Conservation (phyloP, 345 rosid genomes). For the Syzygium oleosum region DNA sequence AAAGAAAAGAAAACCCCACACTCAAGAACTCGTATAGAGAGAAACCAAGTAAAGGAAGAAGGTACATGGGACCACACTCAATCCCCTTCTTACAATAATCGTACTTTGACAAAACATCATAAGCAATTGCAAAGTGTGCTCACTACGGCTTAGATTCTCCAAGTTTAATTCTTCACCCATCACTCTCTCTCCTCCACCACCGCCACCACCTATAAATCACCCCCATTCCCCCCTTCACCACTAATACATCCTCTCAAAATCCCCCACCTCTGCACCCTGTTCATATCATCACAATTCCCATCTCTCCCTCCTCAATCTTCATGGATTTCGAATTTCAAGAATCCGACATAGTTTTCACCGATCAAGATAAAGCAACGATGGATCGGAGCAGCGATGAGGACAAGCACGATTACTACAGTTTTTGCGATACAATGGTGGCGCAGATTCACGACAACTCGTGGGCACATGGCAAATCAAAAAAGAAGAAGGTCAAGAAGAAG, state of each 20-base stretch:
- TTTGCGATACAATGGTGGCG: rapidly evolving
- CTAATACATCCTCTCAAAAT: background rate
- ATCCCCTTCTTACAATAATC: background rate
- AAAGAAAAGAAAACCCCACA: background rate
- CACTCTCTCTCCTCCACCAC: background rate
- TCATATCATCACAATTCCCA: background rate
- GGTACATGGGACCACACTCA: background rate
- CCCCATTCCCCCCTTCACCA: background rate
- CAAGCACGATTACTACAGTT: background rate
- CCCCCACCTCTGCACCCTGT: background rate
- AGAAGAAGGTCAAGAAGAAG: slow-evolving; percentile 13
- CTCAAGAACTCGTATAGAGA: background rate
- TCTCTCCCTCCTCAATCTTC: background rate
- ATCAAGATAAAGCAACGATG: background rate
- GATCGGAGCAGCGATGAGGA: background rate
- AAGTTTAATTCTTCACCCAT: background rate
- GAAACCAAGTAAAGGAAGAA: background rate
- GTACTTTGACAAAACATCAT: background rate
- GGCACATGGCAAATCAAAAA: background rate
- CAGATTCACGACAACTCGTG: background rate
- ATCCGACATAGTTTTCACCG: slow-evolving; percentile 12
- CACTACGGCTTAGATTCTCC: background rate
- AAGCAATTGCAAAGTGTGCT: background rate
- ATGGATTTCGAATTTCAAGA: slow-evolving; percentile 16
- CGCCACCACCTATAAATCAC: background rate